Base-by-base conservation (phyloP, 177 flowering plant species). In the Vitis hybrid region DNA sequence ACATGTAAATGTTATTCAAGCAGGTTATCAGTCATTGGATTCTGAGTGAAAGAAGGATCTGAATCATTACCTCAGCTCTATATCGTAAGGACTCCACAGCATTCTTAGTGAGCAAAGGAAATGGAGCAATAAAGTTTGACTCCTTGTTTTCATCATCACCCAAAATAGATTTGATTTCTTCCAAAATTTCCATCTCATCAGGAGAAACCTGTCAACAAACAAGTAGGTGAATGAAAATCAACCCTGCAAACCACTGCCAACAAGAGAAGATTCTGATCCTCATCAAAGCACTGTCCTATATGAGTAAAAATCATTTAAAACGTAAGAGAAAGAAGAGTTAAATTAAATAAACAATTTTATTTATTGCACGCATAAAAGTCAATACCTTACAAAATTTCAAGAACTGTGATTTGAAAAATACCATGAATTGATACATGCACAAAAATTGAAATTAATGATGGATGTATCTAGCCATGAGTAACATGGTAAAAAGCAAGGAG, bases 41-140 rank as follows among this genome's bases (percentile, higher is more conserved):
- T 52, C 14, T 10, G 12, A 58, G 55, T 3, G 21, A 7, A 17
- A 45, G 30, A 62, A n/a, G 55, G 49, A 51, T 10, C 23, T 64
- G 62, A 67, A 59, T 17, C 45, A 32, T 74, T 81, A 93, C 99
- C 97, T 95, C 98, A 75, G 91, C 95, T 82, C 99, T 86, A 69
- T 95, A 95, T 48, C 99, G 82, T 72, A 95, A 85, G 45, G 93
- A 88, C 77, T 95, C 99, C 73, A 93, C 98, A 4, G 99, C 97
- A 85, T 83, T 88, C 68, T 87, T 81, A 15, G 88, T 77, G 13
- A 91, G 89, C 66, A 89, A 83, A 67, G 98, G 97, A 80, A 90
- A 93, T 55, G 90, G 94, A 68, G 88, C 80, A 71, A 94, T 84
- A 65, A 74, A 80, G 21, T 76, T 80, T 14, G 84, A 64, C 11